Evolutionary conservation across 1,284 basidiomycete species (phyloP).

Genomic region (Cryptococcus sp.): DNA sequence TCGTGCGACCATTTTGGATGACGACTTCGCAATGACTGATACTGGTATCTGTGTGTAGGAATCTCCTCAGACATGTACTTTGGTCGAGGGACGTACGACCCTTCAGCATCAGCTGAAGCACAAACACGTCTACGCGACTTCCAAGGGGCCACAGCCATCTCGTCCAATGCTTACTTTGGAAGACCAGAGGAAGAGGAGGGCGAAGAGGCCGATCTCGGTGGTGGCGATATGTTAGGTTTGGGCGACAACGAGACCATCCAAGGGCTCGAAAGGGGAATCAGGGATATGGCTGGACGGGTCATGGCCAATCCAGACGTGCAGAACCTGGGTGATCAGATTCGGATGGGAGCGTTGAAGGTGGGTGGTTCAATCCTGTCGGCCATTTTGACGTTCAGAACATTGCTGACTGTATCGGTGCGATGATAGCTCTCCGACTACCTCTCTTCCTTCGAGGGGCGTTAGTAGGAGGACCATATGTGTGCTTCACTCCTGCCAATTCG

Average conservation of each 20-base stretch:
- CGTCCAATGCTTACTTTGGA: constrained; percentile 93
- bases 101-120: constrained; percentile 70
- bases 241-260: constrained; percentile 65
- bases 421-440: constrained; percentile 23
- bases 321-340: constrained; percentile 78
- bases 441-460: constrained; percentile 14
- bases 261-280: constrained; percentile 70
- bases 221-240: constrained; percentile 62
- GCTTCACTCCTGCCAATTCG: background rate
- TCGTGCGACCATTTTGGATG: background rate
- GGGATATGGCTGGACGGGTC: constrained; percentile 74
- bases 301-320: constrained; percentile 89
- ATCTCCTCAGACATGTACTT: constrained; percentile 99
- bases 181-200: constrained; percentile 78
- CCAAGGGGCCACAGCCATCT: constrained; percentile 90
- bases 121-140: constrained; percentile 80
- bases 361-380: constrained; percentile 30
- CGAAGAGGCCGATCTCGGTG: constrained; percentile 52
- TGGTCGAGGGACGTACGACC: constrained; percentile 84
- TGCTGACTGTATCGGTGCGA: background rate
- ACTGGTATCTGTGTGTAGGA: constrained; percentile 49
- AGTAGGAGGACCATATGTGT: background rate
- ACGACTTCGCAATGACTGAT: background rate
- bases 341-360: constrained; percentile 82
- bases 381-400: background rate